Conservation (phyloP, 805 yeast species). For the Kodamaea fukazawae region DNA sequence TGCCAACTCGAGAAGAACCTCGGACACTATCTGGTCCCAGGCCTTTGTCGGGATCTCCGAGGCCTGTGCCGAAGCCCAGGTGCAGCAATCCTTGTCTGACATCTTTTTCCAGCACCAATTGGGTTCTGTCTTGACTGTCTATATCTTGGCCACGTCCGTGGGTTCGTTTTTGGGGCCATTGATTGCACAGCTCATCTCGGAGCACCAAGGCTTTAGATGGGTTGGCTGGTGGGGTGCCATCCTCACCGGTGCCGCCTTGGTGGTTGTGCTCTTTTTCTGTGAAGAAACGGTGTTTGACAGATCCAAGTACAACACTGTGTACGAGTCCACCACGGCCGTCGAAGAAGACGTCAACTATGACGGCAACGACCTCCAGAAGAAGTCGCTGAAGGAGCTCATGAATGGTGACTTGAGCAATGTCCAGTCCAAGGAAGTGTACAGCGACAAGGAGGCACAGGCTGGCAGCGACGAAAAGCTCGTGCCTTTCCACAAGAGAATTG, state of each 20-base stretch:
- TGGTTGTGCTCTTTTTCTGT: conserved; percentile 44
- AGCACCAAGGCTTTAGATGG: conserved; percentile 52
- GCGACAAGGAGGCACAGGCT: conserved; percentile 5
- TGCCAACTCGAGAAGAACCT: conserved; percentile 31
- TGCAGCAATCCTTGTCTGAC: conserved; percentile 36
- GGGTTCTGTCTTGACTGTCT: conserved; percentile 50
- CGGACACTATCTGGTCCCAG: conserved; percentile 48
- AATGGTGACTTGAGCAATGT: neutral
- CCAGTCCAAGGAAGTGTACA: neutral
- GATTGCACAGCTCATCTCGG: conserved; percentile 55
- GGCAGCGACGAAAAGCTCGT: conserved; percentile 9
- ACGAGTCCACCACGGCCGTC: conserved; percentile 8
- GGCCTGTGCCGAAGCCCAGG: conserved; percentile 45
- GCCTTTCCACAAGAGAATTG: conserved; percentile 20
- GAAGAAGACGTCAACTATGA: conserved; percentile 5
- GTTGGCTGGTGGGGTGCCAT: conserved; percentile 47
- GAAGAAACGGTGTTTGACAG: conserved; percentile 55
- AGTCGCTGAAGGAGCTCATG: neutral
- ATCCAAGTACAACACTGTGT: conserved; percentile 18
- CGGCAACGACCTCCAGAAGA: neutral
- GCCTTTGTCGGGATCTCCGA: conserved; percentile 40
- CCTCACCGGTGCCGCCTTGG: conserved; percentile 43
- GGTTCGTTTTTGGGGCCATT: conserved; percentile 59
- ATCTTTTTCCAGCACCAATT: conserved; percentile 43
- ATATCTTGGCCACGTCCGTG: conserved; percentile 51